Base-by-base conservation (phyloP, 495 filamentous ascomycete species). In the Cladorrhinum samala region DNA sequence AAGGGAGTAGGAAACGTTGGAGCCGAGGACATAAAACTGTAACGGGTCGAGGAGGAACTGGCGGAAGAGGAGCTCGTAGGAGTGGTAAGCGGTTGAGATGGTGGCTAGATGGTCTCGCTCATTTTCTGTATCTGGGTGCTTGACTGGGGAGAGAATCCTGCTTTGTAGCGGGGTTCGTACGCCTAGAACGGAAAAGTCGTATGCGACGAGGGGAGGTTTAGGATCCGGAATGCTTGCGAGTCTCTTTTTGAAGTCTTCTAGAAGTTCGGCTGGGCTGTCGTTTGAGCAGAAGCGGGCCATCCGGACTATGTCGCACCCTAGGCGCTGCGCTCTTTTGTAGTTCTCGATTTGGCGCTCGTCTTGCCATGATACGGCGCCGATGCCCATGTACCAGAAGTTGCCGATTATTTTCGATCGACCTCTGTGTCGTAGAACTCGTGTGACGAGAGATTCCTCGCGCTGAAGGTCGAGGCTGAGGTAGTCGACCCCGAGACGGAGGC, bases 401-500 rank as follows among this genome's bases (percentile, higher is more conserved):
- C 84, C 88, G 49, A 91, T 87, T n/a, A 89, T 78, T 54, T 87
- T 88, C 2, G 86, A 87, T 21, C 74, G 75, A 2, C 88, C 87
- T 50, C 80, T 78, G 54, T 65, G 72, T 18, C 68, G 61, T 9
- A 89, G 67, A 39, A 88, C 69, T 11, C 74, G 73, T 11, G 74
- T 67, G 7, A 85, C 63, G 2, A 75, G 61, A 0, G 71, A 66
- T 1, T 83, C 66, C 38, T 77, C 70, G 39, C 83, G 75, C 21
- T 75, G 76, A 9, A 91, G 65, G 56, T 90, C 84, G 0, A 90
- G 63, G 42, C 81, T 81, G 20, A 87, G 58, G 66, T 87, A 91
- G 57, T 93, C 88, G 11, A 88, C 84, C 0, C 78, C 85, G 14
- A 93, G 72, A 4, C 87, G 81, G 17, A 91, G 68, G 2, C 83